phyloP scores from a whole-genome alignment of 306 rosid species.

The Pachyrhizus erosus region DNA sequence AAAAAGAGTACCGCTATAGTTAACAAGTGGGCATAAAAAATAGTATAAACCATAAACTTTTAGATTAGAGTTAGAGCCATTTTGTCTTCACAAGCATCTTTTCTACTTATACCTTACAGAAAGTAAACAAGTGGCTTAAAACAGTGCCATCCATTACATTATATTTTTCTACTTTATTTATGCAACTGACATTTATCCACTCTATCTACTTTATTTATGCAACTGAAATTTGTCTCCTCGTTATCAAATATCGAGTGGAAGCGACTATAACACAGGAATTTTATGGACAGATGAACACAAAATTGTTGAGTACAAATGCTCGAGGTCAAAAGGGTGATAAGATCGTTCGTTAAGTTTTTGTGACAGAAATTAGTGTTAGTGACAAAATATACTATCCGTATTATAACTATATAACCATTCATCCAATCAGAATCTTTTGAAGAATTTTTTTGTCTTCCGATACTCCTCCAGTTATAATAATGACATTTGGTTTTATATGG shows the following conservation, averaged over 20 bases:
- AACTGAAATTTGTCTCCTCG: not conserved
- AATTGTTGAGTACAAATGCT: not conserved
- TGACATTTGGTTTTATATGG: too few relatives aligned
- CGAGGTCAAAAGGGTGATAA: not conserved
- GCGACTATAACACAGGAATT: not conserved
- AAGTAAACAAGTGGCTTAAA: conserved; percentile 24
- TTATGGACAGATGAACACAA: not conserved
- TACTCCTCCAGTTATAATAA: not conserved
- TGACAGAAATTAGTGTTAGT: not conserved
- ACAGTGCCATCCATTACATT: conserved; percentile 39
- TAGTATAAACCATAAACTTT: conserved; percentile 9
- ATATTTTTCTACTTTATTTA: not conserved
- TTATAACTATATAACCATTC: not conserved
- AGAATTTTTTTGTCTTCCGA: not conserved
- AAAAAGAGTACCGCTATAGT: conserved; percentile 7
- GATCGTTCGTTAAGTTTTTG: not conserved
- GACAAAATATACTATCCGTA: not conserved
- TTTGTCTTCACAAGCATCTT: not conserved
- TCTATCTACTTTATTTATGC: not conserved
- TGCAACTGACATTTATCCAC: not conserved
- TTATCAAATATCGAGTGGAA: not conserved
- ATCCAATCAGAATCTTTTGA: not conserved
- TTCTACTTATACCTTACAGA: not conserved
- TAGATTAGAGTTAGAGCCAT: not conserved
- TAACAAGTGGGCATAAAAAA: not conserved